phyloP scores from a whole-genome alignment of 441 rosid species.

The Pelargonium cotyledonis region DNA sequence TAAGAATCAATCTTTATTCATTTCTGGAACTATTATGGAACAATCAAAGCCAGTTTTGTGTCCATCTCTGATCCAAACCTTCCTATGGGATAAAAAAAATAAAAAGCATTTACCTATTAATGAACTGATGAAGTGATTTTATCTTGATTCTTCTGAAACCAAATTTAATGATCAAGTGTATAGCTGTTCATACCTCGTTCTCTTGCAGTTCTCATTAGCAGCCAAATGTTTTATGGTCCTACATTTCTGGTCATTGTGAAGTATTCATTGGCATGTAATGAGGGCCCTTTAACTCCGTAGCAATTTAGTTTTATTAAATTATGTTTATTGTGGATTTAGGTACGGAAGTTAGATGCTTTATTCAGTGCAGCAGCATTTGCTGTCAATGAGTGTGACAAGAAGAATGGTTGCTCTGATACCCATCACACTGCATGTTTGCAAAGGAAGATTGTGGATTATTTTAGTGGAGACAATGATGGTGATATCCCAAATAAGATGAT shows the following conservation, averaged over 20 bases:
- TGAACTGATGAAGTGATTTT: conserved; percentile 10
- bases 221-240: not conserved
- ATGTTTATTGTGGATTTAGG: conserved; percentile 28
- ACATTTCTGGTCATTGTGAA: conserved; percentile 7
- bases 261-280: conserved; percentile 2
- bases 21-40: not conserved
- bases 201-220: not conserved
- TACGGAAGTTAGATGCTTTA: conserved; percentile 46
- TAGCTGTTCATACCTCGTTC: not conserved
- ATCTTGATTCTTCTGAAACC: not conserved
- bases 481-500: conserved; percentile 31
- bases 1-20: too few species aligned
- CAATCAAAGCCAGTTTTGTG: not conserved
- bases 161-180: too few species aligned
- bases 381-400: conserved; percentile 35
- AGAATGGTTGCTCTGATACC: conserved; percentile 36
- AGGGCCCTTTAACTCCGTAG: conserved; percentile 10
- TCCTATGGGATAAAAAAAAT: conserved; percentile 15
- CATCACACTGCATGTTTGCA: conserved; percentile 55
- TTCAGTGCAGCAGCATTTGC: conserved; percentile 42
- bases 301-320: conserved; percentile 8
- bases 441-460: conserved; percentile 50
- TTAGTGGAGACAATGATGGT: conserved; percentile 28
- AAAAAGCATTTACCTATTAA: not conserved
- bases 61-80: not conserved